These are phyloP conservation scores for Fraxinus paxiana DNA, from an alignment of 305 asterid genomes.

Conservation along the genomic window DNA sequence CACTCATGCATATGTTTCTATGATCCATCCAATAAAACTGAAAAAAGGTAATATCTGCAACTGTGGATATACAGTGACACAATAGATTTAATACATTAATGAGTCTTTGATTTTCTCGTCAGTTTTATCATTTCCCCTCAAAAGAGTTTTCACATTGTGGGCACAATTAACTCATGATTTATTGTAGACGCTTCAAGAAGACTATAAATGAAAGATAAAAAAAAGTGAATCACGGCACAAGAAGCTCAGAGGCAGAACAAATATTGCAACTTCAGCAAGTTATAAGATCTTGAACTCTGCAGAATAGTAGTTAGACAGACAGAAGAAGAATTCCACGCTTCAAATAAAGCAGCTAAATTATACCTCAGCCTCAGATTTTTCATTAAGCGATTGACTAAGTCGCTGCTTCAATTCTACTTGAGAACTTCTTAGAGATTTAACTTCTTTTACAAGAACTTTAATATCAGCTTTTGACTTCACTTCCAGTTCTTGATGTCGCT, in stretches of 20 bases:
- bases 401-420: constrained; percentile 63
- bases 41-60: neutral
- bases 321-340: constrained; percentile 3
- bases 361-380: constrained; percentile 71
- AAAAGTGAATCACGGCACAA: neutral
- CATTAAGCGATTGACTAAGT: constrained; percentile 52
- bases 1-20: neutral
- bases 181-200: neutral
- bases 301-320: neutral
- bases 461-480: constrained; percentile 74
- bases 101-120: neutral
- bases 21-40: constrained; percentile 18
- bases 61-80: neutral
- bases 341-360: constrained; percentile 21
- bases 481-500: constrained; percentile 71
- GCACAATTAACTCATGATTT: neutral
- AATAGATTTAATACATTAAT: neutral
- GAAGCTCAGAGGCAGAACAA: neutral
- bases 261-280: neutral
- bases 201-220: neutral
- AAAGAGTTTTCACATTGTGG: neutral
- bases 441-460: constrained; percentile 84
- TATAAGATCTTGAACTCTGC: neutral
- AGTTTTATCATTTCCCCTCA: neutral
- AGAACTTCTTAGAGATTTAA: constrained; percentile 74